A percentile compares a stretch with the other conserved stretches of the same genome.
Conservation (phyloP, 2,329 filamentous ascomycete species). For the Chaetomiaceae sp. region DNA sequence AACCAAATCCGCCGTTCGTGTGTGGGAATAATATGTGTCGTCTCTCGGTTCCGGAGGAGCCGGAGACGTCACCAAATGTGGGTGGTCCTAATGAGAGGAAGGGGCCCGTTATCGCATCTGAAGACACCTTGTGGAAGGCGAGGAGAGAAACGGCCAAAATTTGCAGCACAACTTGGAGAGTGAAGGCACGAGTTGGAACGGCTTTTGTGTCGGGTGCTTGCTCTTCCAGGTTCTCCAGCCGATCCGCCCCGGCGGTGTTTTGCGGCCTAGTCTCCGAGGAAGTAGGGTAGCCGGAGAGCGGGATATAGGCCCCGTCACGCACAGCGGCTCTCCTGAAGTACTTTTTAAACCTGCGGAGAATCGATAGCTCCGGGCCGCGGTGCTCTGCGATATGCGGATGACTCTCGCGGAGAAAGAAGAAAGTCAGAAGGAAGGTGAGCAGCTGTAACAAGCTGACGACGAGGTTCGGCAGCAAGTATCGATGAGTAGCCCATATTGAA, state of each 20-base stretch:
- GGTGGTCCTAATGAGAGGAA: conserved; percentile 9
- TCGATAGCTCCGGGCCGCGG: background rate
- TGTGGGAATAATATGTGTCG: background rate
- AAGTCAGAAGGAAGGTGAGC: conserved; percentile 5
- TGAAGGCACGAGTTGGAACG: conserved; percentile 1
- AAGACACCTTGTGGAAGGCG: conserved; percentile 13
- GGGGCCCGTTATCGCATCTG: conserved; percentile 7
- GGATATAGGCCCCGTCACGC: background rate
- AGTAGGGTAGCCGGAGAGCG: background rate
- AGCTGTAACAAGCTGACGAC: conserved; percentile 6
- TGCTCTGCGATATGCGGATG: background rate
- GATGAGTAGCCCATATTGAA: conserved; percentile 7
- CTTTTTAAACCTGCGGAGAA: background rate
- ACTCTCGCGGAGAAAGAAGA: conserved; percentile 7
- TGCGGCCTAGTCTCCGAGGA: background rate
- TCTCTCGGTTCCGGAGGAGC: background rate
- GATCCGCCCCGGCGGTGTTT: background rate
- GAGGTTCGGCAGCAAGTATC: conserved; percentile 12
- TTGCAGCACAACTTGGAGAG: conserved; percentile 3
- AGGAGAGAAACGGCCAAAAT: conserved; percentile 14
- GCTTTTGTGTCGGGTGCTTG: background rate
- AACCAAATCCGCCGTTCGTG: background rate
- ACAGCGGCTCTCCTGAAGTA: background rate
- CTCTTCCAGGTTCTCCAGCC: background rate
- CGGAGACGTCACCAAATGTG: too few relatives aligned